Base-by-base conservation (phyloP, 2,329 filamentous ascomycete species). In the Metarhizium humberi region DNA sequence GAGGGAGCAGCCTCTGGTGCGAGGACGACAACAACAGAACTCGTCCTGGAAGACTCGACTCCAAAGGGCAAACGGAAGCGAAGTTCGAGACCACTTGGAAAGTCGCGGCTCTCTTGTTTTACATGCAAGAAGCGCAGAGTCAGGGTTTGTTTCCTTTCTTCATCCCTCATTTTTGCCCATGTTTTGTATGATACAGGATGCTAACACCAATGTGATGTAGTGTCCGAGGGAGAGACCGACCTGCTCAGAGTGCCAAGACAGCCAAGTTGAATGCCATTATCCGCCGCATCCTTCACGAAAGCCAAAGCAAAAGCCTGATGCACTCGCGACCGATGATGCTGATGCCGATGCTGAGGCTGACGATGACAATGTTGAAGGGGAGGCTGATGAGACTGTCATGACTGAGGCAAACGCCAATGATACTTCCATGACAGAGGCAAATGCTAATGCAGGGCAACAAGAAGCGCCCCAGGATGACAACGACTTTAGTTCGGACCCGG, bases 191-290 rank as follows among this genome's bases (percentile, higher is more conserved):
- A 20, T 8, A 8, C 5, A 16, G n/a, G 30, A 20, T 48, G 51
- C 58, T 69, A 54, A 69, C 56, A 10, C 14, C 25, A 30, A 36
- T 4, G 18, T 11, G 42, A 18, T 45, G 14, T 25, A 76, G 73
- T 78, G 75, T 48, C 68, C 74, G 11, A 71, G 66, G 50, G 68
- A 70, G 46, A 68, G 64, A 43, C 75, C 75, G 4, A 61, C 61
- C 1, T 78, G 76, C 57, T 63, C 62, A 6, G 67, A 68, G 42
- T 78, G 75, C 30, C 54, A 66, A 25, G 58, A 61, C 6, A 55
- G 61, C 5, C 67, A 67, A 0, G 55, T 63, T 5, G 56, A 58
- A 7, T 78, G 75, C 57, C 64, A 72, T 50, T 78, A 76, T 58
- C 65, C 73, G 25, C 60, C 66, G n/a, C 63, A 65, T 13, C 69